Evolutionary conservation across 2,329 filamentous ascomycete species (phyloP).

Genomic region (Amylocarpus encephaloides): DNA sequence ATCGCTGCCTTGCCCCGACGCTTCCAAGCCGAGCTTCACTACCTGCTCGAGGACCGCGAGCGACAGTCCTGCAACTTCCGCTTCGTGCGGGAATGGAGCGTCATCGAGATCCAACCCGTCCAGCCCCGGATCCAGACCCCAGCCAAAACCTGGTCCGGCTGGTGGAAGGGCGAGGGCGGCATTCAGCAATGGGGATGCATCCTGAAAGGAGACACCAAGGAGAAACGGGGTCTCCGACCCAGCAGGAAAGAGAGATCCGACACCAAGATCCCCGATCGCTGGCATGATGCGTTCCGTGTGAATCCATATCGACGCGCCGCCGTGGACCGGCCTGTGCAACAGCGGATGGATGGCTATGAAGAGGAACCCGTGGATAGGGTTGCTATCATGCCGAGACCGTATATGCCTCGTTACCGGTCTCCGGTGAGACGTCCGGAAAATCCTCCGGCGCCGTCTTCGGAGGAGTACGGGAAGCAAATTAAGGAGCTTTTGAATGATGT

Average conservation of each 20-base stretch:
- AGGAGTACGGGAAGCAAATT: conserved; percentile 8
- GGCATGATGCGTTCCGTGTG: neutral
- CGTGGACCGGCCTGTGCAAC: neutral
- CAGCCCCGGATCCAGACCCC: neutral
- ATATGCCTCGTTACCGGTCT: too few species aligned
- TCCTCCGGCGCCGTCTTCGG: neutral
- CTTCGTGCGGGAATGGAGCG: neutral
- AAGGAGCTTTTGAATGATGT: conserved; percentile 29
- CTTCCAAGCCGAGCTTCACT: neutral
- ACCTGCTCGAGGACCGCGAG: conserved; percentile 2
- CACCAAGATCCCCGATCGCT: neutral
- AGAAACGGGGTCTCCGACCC: too few species aligned
- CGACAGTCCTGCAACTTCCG: neutral
- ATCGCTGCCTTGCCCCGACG: neutral
- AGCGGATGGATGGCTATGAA: neutral
- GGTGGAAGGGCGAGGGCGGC: neutral
- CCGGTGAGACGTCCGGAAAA: neutral
- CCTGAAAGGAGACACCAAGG: neutral
- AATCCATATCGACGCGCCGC: neutral
- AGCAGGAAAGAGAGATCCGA: neutral
- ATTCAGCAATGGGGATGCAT: neutral
- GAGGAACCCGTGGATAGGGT: neutral
- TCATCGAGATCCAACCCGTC: neutral
- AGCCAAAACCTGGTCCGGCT: neutral
- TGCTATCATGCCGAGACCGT: too few species aligned